These are phyloP conservation scores for Aspergillus mulundensis DNA, from an alignment of 495 filamentous ascomycete genomes.

Conservation along the genomic window DNA sequence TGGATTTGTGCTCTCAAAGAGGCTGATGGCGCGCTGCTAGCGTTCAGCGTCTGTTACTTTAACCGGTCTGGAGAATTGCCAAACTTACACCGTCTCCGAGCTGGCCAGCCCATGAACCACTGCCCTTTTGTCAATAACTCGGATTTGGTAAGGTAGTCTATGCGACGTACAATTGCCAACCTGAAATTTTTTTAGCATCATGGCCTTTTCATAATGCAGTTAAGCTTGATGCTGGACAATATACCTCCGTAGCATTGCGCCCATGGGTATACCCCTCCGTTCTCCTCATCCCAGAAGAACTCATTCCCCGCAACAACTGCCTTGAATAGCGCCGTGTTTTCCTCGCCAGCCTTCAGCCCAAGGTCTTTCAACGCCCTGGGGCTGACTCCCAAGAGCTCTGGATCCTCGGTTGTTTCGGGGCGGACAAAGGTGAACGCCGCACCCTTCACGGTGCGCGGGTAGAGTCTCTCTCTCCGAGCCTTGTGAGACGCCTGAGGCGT, in stretches of 20 bases:
- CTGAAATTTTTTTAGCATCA: conserved; percentile 24
- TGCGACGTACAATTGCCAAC: conserved; percentile 52
- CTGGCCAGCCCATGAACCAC: conserved; percentile 88
- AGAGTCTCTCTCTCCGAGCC: conserved; percentile 69
- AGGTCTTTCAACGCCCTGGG: conserved; percentile 72
- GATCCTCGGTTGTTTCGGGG: conserved; percentile 62
- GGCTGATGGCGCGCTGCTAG: conserved; percentile 69
- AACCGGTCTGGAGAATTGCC: neutral
- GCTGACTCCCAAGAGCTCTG: conserved; percentile 78
- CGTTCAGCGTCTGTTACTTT: conserved; percentile 8
- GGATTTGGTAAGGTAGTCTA: neutral
- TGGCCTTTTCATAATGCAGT: neutral
- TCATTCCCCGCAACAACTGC: conserved; percentile 75
- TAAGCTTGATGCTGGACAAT: neutral
- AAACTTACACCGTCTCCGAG: conserved; percentile 72
- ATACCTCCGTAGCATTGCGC: conserved; percentile 92
- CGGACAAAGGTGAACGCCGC: conserved; percentile 90
- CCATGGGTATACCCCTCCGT: conserved; percentile 84
- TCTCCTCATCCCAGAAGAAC: conserved; percentile 55
- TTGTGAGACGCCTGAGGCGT: conserved; percentile 76
- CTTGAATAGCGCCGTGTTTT: conserved; percentile 69
- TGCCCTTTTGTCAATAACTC: conserved; percentile 22
- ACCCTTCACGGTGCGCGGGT: conserved; percentile 76
- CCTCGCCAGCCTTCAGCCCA: conserved; percentile 63
- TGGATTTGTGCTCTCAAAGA: conserved; percentile 87